Percentiles rank a stretch among this genome's conserved stretches.
Conservation (phyloP, 2,329 filamentous ascomycete species). For the Sclerotiophoma versabilis region DNA sequence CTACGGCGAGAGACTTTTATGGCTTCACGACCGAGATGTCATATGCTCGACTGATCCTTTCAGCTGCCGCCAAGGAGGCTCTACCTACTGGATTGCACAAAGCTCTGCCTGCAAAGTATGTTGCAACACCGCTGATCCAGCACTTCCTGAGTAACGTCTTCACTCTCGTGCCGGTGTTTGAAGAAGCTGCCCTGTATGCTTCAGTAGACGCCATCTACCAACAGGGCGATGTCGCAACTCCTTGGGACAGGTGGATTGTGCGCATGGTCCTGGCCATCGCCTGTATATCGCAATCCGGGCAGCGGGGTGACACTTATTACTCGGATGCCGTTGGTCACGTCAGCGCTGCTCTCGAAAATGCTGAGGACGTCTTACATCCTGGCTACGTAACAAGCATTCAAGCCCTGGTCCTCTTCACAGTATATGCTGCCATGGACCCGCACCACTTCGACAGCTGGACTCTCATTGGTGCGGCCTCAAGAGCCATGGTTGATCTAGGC, state of each 20-base stretch:
- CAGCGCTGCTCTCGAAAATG: constrained; percentile 73
- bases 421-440: constrained; percentile 90
- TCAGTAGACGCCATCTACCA: constrained; percentile 85
- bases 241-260: constrained; percentile 82
- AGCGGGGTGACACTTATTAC: constrained; percentile 69
- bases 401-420: constrained; percentile 81
- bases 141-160: constrained; percentile 87
- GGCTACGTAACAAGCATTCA: constrained; percentile 87
- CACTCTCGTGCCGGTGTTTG: constrained; percentile 80
- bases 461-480: constrained; percentile 85
- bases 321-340: constrained; percentile 67
- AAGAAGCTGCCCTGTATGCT: constrained; percentile 77
- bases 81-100: constrained; percentile 68
- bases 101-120: constrained; percentile 73
- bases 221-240: constrained; percentile 65
- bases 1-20: constrained; percentile 92
- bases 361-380: constrained; percentile 83
- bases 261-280: constrained; percentile 90
- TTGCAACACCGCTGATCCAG: constrained; percentile 73
- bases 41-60: constrained; percentile 85
- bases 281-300: constrained; percentile 74
- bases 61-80: constrained; percentile 77
- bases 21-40: constrained; percentile 88
- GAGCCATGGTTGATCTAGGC: constrained; percentile 87
- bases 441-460: constrained; percentile 95